Base-by-base conservation (phyloP, 2,329 filamentous ascomycete genomes). In the Cladophialophora carrionii region DNA sequence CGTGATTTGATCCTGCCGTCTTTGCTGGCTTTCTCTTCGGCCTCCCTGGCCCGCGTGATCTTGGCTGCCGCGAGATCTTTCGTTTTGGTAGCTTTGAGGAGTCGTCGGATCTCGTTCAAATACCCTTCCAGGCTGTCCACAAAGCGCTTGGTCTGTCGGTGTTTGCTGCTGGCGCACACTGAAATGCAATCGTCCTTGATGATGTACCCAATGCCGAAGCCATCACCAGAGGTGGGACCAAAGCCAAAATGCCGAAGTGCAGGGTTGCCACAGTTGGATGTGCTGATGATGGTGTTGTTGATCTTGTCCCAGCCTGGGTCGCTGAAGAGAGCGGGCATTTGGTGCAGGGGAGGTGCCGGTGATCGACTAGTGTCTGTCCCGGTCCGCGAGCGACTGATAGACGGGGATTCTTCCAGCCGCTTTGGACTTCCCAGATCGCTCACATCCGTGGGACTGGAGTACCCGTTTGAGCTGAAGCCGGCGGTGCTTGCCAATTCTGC, bases 201-300 rank as follows among this genome's bases (percentile, higher is more conserved):
- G 73, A 99, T 98, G 80, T 99, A 99, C 2, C 95, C 95, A 62
- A 99, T 97, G 32, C 95, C 95, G 74, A 98, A 98, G 0, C 95
- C 95, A 70, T 97, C 92, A 1, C 88, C 94, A 0, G 91, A 94
- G 0, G 94, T 96, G 1, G 95, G 95, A 0, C 95, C 95, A 75
- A 99, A 99, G 3, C 95, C 95, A 73, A 99, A 99, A 73, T 98
- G 94, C 1, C 95, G 88, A 20, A 99, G 87, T 0, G 90, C 92
- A 0, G 95, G 95, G 78, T 98, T 99, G 65, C 95, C 95, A 78
- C 95, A 99, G 82, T 99, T 99, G n/a, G 93, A 97, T 0, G 95
- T 98, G 6, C 91, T 96, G 46, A 99, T 82, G 69, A 98, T 91
- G 8, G 94, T 98, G 68, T 86, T 96, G 81, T 98, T 98, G 70